These are phyloP conservation scores for Kazachstania sp. DNA, from an alignment of 1,139 yeast species.

Conservation along the genomic window DNA sequence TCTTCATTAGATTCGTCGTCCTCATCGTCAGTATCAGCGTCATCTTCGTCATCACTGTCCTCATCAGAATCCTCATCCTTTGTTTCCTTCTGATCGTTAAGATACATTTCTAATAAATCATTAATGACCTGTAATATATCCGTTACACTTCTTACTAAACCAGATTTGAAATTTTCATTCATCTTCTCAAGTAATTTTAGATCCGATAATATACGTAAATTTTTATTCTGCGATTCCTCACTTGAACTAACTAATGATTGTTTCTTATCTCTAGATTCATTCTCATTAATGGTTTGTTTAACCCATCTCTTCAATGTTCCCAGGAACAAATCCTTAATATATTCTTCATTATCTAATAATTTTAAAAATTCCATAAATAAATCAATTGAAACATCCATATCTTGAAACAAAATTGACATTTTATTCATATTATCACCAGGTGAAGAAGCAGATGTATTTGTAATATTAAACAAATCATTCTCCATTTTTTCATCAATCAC, in stretches of 20 bases:
- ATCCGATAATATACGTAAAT: constrained; percentile 51
- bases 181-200: constrained; percentile 57
- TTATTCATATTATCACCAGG: constrained; percentile 6
- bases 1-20: constrained; percentile 11
- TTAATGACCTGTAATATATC: constrained; percentile 52
- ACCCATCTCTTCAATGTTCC: constrained; percentile 55
- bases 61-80: constrained; percentile 40
- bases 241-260: neutral
- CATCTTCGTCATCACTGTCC: constrained; percentile 34
- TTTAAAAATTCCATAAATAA: constrained; percentile 42
- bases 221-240: constrained; percentile 35
- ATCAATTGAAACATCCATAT: constrained; percentile 46
- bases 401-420: constrained; percentile 34
- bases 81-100: constrained; percentile 9
- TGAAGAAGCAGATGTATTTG: neutral
- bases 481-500: neutral
- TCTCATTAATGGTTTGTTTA: constrained; percentile 10
- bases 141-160: constrained; percentile 51
- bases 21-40: constrained; percentile 25
- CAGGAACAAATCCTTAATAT: constrained; percentile 44
- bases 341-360: constrained; percentile 43
- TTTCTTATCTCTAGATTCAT: constrained; percentile 10
- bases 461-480: neutral
- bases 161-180: constrained; percentile 52
- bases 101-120: constrained; percentile 35